phyloP scores from a whole-genome alignment of 2,329 filamentous ascomycete genomes.

The Fusarium domesticum region DNA sequence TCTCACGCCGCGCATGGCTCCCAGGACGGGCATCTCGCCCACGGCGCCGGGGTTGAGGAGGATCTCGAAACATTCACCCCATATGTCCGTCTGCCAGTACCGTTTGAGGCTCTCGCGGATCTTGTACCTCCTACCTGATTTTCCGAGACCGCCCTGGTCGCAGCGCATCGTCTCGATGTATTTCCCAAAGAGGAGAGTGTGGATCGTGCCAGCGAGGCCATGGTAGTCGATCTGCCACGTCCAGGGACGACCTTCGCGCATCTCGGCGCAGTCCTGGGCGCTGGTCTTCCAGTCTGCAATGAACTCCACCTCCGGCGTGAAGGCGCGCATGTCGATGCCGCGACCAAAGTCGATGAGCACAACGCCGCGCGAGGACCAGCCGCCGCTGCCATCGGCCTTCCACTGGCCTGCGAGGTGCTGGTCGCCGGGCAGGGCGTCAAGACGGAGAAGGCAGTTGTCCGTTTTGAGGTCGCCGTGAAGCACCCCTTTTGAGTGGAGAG shows the following conservation, averaged over 20 bases:
- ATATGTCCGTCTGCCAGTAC: slow-evolving; percentile 96
- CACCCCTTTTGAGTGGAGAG: slow-evolving; percentile 73
- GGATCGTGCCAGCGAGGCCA: slow-evolving; percentile 82
- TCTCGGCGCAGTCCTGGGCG: slow-evolving; percentile 88
- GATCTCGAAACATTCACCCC: slow-evolving; percentile 78
- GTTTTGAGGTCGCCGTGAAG: slow-evolving; percentile 93
- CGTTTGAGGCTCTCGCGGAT: slow-evolving; percentile 83
- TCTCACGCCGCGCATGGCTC: slow-evolving; percentile 64
- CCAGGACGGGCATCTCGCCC: slow-evolving; percentile 70
- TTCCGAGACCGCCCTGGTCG: slow-evolving; percentile 54
- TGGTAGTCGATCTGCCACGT: slow-evolving; percentile 98
- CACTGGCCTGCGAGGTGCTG: slow-evolving; percentile 61
- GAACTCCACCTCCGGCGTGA: slow-evolving; percentile 71
- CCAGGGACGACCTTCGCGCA: slow-evolving; percentile 91
- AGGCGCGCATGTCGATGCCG: slow-evolving; percentile 88
- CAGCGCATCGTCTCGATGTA: slow-evolving; percentile 79
- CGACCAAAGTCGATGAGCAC: slow-evolving; percentile 93
- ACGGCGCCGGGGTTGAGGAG: slow-evolving; percentile 78
- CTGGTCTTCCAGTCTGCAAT: slow-evolving; percentile 93
- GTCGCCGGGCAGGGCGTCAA: slow-evolving; percentile 52
- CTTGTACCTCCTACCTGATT: slow-evolving; percentile 65
- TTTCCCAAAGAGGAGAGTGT: slow-evolving; percentile 87
- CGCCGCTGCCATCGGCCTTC: slow-evolving; percentile 66
- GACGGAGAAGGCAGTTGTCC: slow-evolving; percentile 89
- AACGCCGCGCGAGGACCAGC: slow-evolving; percentile 79